Evolutionary conservation across 371 early-diverging fungal species (phyloP).

Genomic region (Actinomortierella wolfii): DNA sequence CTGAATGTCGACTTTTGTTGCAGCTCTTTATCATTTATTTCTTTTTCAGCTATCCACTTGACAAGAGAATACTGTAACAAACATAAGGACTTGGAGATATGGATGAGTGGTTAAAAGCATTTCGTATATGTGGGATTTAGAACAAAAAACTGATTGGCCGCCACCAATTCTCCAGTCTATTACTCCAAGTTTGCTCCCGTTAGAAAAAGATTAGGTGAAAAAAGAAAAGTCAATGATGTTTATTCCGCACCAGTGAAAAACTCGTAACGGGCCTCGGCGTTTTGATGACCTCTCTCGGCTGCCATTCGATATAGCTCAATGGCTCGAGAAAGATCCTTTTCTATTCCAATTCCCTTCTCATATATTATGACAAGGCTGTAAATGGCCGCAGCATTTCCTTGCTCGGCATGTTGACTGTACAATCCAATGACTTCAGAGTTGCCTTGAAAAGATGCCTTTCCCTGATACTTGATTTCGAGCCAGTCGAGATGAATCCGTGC

Average conservation of each 20-base stretch:
- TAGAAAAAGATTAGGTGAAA: constrained; percentile 52
- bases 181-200: constrained; percentile 47
- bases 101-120: no score
- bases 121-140: no score
- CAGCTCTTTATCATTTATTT: no score
- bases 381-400: constrained; percentile 81
- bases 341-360: constrained; percentile 79
- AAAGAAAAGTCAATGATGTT: constrained; percentile 54
- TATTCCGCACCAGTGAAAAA: constrained; percentile 64
- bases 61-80: no score
- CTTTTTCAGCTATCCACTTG: no score
- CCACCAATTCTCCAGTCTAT: constrained; percentile 42
- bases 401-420: constrained; percentile 78
- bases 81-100: no score
- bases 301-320: constrained; percentile 82
- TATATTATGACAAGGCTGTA: constrained; percentile 76
- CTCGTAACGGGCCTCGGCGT: constrained; percentile 87
- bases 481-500: no score
- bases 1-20: no score
- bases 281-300: constrained; percentile 80
- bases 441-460: no score
- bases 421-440: no score
- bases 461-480: no score
- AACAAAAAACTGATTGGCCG: no score
- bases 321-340: constrained; percentile 56